Conservation (phyloP, 2,329 filamentous ascomycete species). For the Bipolaris victoriae region DNA sequence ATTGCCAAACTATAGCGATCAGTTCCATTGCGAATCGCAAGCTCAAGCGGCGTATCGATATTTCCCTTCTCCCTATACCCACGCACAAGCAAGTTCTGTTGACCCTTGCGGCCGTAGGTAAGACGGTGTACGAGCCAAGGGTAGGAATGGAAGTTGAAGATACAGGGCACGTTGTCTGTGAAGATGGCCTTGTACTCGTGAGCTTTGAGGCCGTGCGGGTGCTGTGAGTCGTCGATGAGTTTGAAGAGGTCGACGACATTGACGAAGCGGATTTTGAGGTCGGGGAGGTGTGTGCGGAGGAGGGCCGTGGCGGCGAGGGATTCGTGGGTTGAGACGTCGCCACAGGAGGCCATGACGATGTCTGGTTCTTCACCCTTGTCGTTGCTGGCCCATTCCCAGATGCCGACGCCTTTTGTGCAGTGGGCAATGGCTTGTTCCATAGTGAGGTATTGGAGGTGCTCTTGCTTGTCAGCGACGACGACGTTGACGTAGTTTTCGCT, state of each 20-base stretch:
- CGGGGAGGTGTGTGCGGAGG: slow-evolving; percentile 72
- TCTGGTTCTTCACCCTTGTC: slow-evolving; percentile 73
- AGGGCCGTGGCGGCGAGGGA: slow-evolving; percentile 76
- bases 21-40: slow-evolving; percentile 78
- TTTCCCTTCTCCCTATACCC: slow-evolving; percentile 86
- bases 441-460: slow-evolving; percentile 75
- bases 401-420: slow-evolving; percentile 78
- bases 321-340: slow-evolving; percentile 76
- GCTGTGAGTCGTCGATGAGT: slow-evolving; percentile 71
- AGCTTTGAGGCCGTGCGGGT: slow-evolving; percentile 70
- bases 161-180: slow-evolving; percentile 72
- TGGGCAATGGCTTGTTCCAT: slow-evolving; percentile 76
- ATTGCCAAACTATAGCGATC: slow-evolving; percentile 80
- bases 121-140: slow-evolving; percentile 80
- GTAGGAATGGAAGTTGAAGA: slow-evolving; percentile 87
- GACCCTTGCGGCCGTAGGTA: slow-evolving; percentile 75
- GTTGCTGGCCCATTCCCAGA: slow-evolving; percentile 79
- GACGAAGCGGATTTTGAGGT: slow-evolving; percentile 77
- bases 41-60: slow-evolving; percentile 79
- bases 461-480: slow-evolving; percentile 79
- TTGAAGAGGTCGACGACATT: slow-evolving; percentile 84
- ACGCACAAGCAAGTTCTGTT: slow-evolving; percentile 72
- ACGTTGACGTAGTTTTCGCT: slow-evolving; percentile 82
- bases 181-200: slow-evolving; percentile 72
- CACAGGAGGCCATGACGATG: slow-evolving; percentile 76